Percentiles rank a stretch among this genome's conserved stretches.
phyloP scores from a whole-genome alignment of 2,329 filamentous ascomycete species.

The Colletotrichum eleusines region DNA sequence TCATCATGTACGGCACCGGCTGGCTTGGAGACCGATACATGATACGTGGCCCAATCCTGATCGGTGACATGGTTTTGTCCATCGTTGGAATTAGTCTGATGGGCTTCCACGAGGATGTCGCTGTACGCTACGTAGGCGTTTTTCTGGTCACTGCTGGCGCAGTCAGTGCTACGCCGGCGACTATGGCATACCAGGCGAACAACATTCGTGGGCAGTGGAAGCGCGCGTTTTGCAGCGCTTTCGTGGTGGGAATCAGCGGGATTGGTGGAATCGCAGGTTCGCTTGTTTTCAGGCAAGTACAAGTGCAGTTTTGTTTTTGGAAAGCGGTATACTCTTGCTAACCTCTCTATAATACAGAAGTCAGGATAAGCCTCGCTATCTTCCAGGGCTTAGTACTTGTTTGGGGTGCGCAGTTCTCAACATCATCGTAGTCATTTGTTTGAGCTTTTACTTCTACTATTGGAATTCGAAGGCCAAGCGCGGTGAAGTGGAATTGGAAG shows the following conservation, averaged over 20 bases:
- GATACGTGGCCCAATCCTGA: slow-evolving; percentile 75
- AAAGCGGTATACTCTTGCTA: neutral
- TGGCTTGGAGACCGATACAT: slow-evolving; percentile 74
- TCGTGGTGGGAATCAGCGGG: slow-evolving; percentile 38
- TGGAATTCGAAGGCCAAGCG: slow-evolving; percentile 29
- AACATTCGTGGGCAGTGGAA: slow-evolving; percentile 43
- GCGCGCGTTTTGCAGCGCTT: slow-evolving; percentile 40
- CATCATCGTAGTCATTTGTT: slow-evolving; percentile 13
- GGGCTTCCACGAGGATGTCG: slow-evolving; percentile 63
- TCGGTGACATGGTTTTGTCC: slow-evolving; percentile 68
- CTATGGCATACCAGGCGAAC: slow-evolving; percentile 40
- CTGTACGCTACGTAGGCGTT: slow-evolving; percentile 74
- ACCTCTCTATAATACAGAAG: neutral
- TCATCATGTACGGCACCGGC: slow-evolving; percentile 72
- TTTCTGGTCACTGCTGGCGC: slow-evolving; percentile 61
- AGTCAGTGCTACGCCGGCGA: slow-evolving; percentile 29
- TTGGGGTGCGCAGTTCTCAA: slow-evolving; percentile 32
- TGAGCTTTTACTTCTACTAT: slow-evolving; percentile 30
- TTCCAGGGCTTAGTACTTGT: slow-evolving; percentile 30
- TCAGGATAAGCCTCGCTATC: slow-evolving; percentile 31
- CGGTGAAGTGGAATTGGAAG: slow-evolving; percentile 28
- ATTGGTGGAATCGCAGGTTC: slow-evolving; percentile 41
- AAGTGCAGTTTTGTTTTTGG: neutral
- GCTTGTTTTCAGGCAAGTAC: slow-evolving; percentile 40
- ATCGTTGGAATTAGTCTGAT: slow-evolving; percentile 76